Conservation (phyloP, 1,139 yeast genomes). For the Barnettozyma hawaiiensis region DNA sequence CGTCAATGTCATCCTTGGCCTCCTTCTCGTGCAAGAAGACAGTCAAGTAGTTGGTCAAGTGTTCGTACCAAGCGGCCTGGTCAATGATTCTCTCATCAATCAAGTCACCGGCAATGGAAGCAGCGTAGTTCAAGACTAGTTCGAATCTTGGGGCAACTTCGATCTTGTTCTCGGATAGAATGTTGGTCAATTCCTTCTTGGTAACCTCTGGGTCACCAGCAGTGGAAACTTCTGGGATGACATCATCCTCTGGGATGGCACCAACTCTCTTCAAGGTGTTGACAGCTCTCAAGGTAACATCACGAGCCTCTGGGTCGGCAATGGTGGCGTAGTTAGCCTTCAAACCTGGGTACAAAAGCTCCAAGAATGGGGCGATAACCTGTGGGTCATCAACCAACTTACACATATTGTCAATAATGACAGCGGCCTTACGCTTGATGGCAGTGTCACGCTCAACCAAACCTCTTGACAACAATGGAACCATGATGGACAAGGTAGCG, state of each 20-base stretch:
- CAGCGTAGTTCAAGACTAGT: slow-evolving; percentile 72
- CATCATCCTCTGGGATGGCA: slow-evolving; percentile 85
- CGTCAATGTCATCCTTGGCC: slow-evolving; percentile 87
- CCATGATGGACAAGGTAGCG: slow-evolving; percentile 99
- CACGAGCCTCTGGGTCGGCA: slow-evolving; percentile 99
- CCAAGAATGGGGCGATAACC: slow-evolving; percentile 98
- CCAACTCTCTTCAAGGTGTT: slow-evolving; percentile 98
- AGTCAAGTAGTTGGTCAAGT: slow-evolving; percentile 90
- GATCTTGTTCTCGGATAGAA: slow-evolving; percentile 55
- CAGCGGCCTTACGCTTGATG: slow-evolving; percentile 99
- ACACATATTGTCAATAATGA: slow-evolving; percentile 99
- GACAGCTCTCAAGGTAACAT: slow-evolving; percentile 94
- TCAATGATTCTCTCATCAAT: slow-evolving; percentile 96
- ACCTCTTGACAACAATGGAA: slow-evolving; percentile 98
- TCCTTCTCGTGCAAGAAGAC: slow-evolving; percentile 91
- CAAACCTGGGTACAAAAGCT: slow-evolving; percentile 91
- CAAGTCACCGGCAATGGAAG: slow-evolving; percentile 97
- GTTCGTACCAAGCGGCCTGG: slow-evolving; percentile 84
- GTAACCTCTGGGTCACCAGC: slow-evolving; percentile 96
- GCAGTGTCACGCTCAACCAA: slow-evolving; percentile 99
- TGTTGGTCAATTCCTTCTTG: slow-evolving; percentile 70
- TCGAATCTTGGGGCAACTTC: slow-evolving; percentile 69
- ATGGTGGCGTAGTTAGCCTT: slow-evolving; percentile 89
- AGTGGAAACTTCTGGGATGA: slow-evolving; percentile 92
- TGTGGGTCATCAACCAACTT: slow-evolving; percentile 99